A percentile compares a stretch with the other conserved stretches of the same genome.
Evolutionary conservation across 1,284 basidiomycete genomes (phyloP).

Genomic region (Puccinia hordei): DNA sequence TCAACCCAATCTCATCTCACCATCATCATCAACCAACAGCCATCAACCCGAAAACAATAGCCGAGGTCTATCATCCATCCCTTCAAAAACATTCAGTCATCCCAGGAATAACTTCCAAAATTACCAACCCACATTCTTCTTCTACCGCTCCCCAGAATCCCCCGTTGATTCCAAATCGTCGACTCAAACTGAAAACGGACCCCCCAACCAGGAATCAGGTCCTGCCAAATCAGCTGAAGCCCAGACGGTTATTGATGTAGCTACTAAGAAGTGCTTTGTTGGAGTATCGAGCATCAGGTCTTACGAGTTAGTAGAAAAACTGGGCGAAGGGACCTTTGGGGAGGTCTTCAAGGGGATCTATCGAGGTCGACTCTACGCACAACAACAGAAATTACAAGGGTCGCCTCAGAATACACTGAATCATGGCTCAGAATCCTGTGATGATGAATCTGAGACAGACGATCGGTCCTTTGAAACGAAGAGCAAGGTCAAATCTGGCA

Average conservation of each 20-base stretch:
- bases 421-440: background rate
- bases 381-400: constrained; percentile 52
- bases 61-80: background rate
- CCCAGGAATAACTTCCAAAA: constrained; percentile 8
- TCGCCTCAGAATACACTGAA: background rate
- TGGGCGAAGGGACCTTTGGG: constrained; percentile 94
- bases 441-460: constrained; percentile 28
- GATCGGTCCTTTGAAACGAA: constrained; percentile 32
- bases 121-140: constrained; percentile 33
- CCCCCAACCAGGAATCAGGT: background rate
- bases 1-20: background rate
- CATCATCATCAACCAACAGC: background rate
- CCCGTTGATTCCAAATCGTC: background rate
- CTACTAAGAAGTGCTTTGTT: constrained; percentile 64
- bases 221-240: background rate
- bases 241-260: background rate
- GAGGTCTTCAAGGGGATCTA: constrained; percentile 59
- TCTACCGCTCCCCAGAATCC: constrained; percentile 11
- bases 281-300: constrained; percentile 77
- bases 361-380: constrained; percentile 47
- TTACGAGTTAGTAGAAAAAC: constrained; percentile 77
- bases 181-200: background rate
- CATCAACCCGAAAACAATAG: background rate
- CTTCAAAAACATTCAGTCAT: background rate
- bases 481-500: constrained; percentile 59